These are phyloP conservation scores for Papiliotrema terrestris DNA, from an alignment of 1,284 basidiomycete genomes.

Conservation along the genomic window DNA sequence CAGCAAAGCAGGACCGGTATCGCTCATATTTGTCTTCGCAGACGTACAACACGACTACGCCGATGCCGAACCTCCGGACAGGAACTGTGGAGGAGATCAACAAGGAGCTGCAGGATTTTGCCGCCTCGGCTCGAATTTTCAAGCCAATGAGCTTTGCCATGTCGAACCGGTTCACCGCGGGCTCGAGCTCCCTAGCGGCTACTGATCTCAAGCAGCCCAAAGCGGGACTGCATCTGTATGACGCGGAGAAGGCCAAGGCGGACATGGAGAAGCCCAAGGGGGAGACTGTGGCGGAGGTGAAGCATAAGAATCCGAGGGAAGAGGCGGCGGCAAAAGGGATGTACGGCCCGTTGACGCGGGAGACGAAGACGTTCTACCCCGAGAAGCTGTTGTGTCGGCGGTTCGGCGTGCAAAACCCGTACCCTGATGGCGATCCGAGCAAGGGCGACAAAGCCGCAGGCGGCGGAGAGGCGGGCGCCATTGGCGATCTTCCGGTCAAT, in stretches of 20 bases:
- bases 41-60: constrained; percentile 51
- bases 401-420: constrained; percentile 86
- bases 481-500: constrained; percentile 24
- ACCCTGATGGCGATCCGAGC: constrained; percentile 52
- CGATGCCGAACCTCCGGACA: constrained; percentile 55
- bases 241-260: constrained; percentile 48
- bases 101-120: constrained; percentile 80
- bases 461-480: background rate
- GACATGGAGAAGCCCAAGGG: constrained; percentile 27
- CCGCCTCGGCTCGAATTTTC: constrained; percentile 81
- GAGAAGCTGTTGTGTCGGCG: constrained; percentile 81
- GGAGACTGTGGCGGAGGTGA: constrained; percentile 28
- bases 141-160: constrained; percentile 89
- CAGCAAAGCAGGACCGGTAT: constrained; percentile 79
- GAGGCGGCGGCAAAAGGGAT: constrained; percentile 79
- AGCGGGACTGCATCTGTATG: constrained; percentile 67
- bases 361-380: constrained; percentile 71
- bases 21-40: constrained; percentile 74
- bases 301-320: constrained; percentile 65
- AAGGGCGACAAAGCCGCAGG: constrained; percentile 8
- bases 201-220: constrained; percentile 58
- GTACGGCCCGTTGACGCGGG: constrained; percentile 81
- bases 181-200: constrained; percentile 54
- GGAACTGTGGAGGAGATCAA: constrained; percentile 67
- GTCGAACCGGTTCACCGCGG: constrained; percentile 85